Percentiles rank a stretch among this genome's conserved stretches.
These are phyloP conservation scores for Diplotaxis tenuifolia DNA, from an alignment of 345 rosid genomes.

Conservation along the genomic window DNA sequence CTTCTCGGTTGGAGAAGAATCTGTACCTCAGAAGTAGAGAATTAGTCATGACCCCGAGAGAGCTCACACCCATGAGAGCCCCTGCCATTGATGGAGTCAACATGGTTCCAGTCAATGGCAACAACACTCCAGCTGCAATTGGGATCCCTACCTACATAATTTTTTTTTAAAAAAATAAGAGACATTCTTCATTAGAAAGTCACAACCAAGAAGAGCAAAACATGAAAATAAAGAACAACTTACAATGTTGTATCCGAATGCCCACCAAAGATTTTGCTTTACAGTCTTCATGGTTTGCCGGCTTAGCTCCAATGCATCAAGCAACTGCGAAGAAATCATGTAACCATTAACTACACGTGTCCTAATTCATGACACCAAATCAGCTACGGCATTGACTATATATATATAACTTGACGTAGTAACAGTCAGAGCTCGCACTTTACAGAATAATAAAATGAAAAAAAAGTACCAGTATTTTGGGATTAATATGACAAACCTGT, in stretches of 20 bases:
- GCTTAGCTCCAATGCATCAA: conserved; percentile 91
- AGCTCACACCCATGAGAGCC: conserved; percentile 96
- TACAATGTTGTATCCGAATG: conserved; percentile 96
- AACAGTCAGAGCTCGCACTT: conserved; percentile 7
- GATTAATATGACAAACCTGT: conserved; percentile 56
- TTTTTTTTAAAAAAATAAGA: background rate
- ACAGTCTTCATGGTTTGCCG: conserved; percentile 94
- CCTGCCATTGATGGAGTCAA: conserved; percentile 96
- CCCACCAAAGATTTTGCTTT: conserved; percentile 99
- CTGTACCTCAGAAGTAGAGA: conserved; percentile 71
- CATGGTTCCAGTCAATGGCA: conserved; percentile 81
- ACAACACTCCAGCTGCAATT: conserved; percentile 82
- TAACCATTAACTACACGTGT: no score
- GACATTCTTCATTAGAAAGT: conserved; percentile 2
- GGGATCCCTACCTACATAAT: conserved; percentile 74
- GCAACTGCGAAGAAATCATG: conserved; percentile 53
- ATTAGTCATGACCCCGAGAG: conserved; percentile 89
- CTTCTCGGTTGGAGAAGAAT: conserved; percentile 48
- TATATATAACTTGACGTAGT: conserved; percentile 1
- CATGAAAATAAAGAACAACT: conserved; percentile 38
- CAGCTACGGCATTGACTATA: background rate
- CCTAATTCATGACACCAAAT: no score
- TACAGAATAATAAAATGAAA: background rate
- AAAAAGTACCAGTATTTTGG: background rate
- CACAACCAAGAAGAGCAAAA: background rate